Evolutionary conservation across 2,329 filamentous ascomycete species (phyloP).

Genomic region (Chalaropsis thielavioides): DNA sequence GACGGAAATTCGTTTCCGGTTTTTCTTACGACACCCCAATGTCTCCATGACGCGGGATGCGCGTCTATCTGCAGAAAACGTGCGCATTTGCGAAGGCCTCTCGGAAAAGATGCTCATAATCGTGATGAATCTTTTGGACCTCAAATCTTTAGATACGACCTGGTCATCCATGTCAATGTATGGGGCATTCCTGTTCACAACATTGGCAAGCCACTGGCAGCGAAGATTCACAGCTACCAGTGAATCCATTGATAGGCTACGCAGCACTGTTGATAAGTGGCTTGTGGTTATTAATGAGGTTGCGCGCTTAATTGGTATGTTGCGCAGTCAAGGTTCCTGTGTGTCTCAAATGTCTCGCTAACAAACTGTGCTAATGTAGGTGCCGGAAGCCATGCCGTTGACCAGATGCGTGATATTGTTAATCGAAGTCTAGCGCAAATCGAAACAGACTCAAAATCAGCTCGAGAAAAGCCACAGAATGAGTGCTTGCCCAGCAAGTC

Average conservation of each 20-base stretch:
- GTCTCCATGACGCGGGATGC: slow-evolving; percentile 41
- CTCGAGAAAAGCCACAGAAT: not conserved
- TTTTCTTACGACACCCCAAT: slow-evolving; percentile 48
- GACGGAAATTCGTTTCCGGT: slow-evolving; percentile 41
- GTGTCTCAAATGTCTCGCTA: too few relatives aligned
- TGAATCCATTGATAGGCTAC: slow-evolving; percentile 44
- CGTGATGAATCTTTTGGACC: slow-evolving; percentile 43
- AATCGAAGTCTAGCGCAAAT: slow-evolving; percentile 39
- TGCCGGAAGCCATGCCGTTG: slow-evolving; percentile 30
- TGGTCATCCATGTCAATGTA: slow-evolving; percentile 65
- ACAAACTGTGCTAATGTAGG: slow-evolving; percentile 23
- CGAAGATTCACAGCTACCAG: slow-evolving; percentile 45
- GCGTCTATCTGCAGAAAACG: slow-evolving; percentile 44
- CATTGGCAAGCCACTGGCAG: slow-evolving; percentile 54
- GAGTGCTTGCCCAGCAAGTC: not conserved
- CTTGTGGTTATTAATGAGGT: slow-evolving; percentile 53
- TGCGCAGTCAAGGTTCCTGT: not conserved
- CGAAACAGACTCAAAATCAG: slow-evolving; percentile 22
- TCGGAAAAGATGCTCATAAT: slow-evolving; percentile 48
- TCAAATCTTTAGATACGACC: slow-evolving; percentile 60
- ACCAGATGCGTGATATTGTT: slow-evolving; percentile 34
- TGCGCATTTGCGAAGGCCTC: slow-evolving; percentile 50
- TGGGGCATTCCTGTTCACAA: slow-evolving; percentile 58
- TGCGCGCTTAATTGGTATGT: slow-evolving; percentile 50
- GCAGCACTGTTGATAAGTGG: slow-evolving; percentile 55